phyloP scores from a whole-genome alignment of 2,329 filamentous ascomycete genomes.

The Alternaria sp. region DNA sequence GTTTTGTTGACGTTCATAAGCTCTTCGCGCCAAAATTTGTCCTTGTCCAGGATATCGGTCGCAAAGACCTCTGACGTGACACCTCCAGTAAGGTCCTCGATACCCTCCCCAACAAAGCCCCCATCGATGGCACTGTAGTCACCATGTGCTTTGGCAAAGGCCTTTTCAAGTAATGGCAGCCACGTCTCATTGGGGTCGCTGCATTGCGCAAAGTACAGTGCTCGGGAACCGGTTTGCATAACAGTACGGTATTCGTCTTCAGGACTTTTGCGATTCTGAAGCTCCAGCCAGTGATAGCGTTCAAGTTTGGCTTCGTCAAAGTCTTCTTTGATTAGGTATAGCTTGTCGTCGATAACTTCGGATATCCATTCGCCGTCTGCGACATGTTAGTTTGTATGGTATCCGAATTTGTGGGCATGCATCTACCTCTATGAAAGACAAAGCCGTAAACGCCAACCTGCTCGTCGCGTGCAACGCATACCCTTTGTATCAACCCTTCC shows the following conservation, averaged over 20 bases:
- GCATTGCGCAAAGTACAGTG: slow-evolving; percentile 80
- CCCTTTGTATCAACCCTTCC: slow-evolving; percentile 71
- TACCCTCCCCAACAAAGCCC: slow-evolving; percentile 72
- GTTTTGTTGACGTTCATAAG: slow-evolving; percentile 81
- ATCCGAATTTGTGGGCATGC: slow-evolving; percentile 7
- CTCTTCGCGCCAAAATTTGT: slow-evolving; percentile 84
- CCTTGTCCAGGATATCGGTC: slow-evolving; percentile 77
- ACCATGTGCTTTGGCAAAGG: slow-evolving; percentile 84
- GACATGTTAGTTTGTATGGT: slow-evolving; percentile 31
- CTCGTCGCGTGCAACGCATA: slow-evolving; percentile 77
- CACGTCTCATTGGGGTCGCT: slow-evolving; percentile 81
- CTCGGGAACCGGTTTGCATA: slow-evolving; percentile 77
- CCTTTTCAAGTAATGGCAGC: slow-evolving; percentile 82
- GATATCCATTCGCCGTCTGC: slow-evolving; percentile 88
- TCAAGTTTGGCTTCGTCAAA: slow-evolving; percentile 80
- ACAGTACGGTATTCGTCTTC: slow-evolving; percentile 73
- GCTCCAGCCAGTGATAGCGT: slow-evolving; percentile 75
- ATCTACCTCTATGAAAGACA: slow-evolving; percentile 74
- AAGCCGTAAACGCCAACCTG: slow-evolving; percentile 84
- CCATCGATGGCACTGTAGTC: slow-evolving; percentile 79
- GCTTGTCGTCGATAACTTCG: slow-evolving; percentile 89
- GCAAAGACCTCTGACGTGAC: slow-evolving; percentile 74
- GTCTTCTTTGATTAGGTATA: slow-evolving; percentile 82
- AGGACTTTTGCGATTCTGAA: slow-evolving; percentile 73
- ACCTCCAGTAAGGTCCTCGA: slow-evolving; percentile 70